Evolutionary conservation across 352 stramenopile genomes (phyloP).

Genomic region (Blastocystis sp.): DNA sequence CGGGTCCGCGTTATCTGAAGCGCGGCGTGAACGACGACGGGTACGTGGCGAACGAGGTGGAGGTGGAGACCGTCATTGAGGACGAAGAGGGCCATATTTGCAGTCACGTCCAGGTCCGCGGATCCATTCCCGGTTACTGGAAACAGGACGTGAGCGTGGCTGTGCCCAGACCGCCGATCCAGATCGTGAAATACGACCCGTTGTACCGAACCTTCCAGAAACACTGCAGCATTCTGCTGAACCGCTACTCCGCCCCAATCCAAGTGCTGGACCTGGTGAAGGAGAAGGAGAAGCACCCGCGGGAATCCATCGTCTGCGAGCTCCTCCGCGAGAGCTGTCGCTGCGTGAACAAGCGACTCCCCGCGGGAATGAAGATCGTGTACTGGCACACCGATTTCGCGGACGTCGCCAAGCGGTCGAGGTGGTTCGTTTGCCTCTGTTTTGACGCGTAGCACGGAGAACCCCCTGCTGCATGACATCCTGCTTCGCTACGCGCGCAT

Average conservation of each 20-base stretch:
- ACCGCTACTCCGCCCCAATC: slow-evolving; percentile 93
- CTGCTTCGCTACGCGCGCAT: slow-evolving; percentile 5
- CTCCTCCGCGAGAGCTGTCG: slow-evolving; percentile 95
- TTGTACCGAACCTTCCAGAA: slow-evolving; percentile 90
- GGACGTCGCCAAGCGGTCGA: slow-evolving; percentile 58
- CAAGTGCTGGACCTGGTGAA: slow-evolving; percentile 98
- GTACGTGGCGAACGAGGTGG: slow-evolving; percentile 98
- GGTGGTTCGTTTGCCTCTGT: neutral
- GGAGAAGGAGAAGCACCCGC: slow-evolving; percentile 92
- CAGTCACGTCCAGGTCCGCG: slow-evolving; percentile 94
- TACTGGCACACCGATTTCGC: slow-evolving; percentile 71
- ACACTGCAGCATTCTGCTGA: slow-evolving; percentile 89
- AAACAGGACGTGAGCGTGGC: slow-evolving; percentile 96
- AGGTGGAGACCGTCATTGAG: slow-evolving; percentile 94
- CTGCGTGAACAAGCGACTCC: slow-evolving; percentile 92
- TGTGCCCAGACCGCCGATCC: slow-evolving; percentile 95
- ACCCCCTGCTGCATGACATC: slow-evolving; percentile 65
- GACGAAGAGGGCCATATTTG: slow-evolving; percentile 89
- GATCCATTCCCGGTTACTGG: slow-evolving; percentile 99
- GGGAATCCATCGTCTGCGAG: slow-evolving; percentile 95
- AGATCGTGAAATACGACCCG: slow-evolving; percentile 92
- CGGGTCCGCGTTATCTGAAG: slow-evolving; percentile 97
- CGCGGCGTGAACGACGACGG: slow-evolving; percentile 93
- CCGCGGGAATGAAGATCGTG: slow-evolving; percentile 48
- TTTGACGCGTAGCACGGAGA: neutral